Conservation (phyloP, 1,284 basidiomycete species). For the Rhizoctonia solani region DNA sequence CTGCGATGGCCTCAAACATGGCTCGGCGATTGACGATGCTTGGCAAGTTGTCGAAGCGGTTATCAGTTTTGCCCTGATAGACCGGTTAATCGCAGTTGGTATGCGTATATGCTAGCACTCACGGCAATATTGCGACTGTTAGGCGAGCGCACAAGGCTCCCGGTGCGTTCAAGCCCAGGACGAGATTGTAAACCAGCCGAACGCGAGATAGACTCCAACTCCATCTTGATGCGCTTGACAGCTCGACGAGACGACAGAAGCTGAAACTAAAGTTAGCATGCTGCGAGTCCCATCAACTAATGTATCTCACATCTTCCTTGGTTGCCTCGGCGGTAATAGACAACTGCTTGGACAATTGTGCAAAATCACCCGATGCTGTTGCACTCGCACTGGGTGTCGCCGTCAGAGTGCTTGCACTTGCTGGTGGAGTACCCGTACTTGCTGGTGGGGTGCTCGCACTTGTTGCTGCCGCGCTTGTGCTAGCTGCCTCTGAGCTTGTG, state of each 20-base stretch:
- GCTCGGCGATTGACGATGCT: constrained; percentile 28
- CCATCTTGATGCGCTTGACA: constrained; percentile 70
- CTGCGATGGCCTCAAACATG: constrained; percentile 29
- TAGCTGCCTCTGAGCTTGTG: neutral
- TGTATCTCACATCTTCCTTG: constrained; percentile 63
- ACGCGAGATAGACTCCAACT: constrained; percentile 45
- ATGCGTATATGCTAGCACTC: constrained; percentile 40
- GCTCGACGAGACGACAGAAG: constrained; percentile 65
- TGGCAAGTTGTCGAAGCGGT: constrained; percentile 14
- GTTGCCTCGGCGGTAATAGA: constrained; percentile 53
- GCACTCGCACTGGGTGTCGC: no score
- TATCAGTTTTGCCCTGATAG: constrained; percentile 14
- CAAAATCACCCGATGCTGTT: neutral
- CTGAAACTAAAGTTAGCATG: constrained; percentile 48
- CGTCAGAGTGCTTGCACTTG: no score
- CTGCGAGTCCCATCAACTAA: constrained; percentile 31
- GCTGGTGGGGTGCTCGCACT: no score
- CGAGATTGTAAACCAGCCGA: constrained; percentile 29
- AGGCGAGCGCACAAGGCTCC: constrained; percentile 47
- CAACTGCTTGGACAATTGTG: constrained; percentile 3
- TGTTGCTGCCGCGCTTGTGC: no score
- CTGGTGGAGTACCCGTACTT: no score
- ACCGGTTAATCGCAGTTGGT: neutral
- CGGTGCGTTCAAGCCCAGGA: constrained; percentile 32
- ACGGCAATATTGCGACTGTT: constrained; percentile 48